Conservation (phyloP, 768 basidiomycete genomes). For the Rhizopogon sp. region DNA sequence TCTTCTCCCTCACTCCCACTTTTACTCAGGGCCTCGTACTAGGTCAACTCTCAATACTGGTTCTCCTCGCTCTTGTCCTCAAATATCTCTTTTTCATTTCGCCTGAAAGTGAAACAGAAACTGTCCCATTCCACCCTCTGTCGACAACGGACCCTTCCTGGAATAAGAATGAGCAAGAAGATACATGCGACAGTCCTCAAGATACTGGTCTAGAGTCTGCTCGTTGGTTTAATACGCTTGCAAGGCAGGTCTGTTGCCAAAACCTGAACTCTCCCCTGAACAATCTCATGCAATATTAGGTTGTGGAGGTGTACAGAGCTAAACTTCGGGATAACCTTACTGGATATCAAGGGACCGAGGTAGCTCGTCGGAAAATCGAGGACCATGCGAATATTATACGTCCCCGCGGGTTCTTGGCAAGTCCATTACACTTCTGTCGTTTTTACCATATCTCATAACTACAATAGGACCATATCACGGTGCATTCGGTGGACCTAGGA, state of each 20-base stretch:
- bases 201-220: conserved; percentile 56
- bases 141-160: conserved; percentile 44
- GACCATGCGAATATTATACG: conserved; percentile 75
- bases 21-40: conserved; percentile 95
- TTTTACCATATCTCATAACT: conserved; percentile 3
- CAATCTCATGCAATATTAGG: conserved; percentile 31
- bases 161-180: conserved; percentile 21
- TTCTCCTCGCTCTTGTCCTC: conserved; percentile 75
- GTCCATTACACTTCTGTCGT: conserved; percentile 13
- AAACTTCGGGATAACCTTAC: conserved; percentile 68
- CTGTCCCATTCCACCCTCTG: conserved; percentile 55
- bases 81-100: conserved; percentile 95
- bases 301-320: conserved; percentile 68
- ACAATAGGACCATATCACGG: conserved; percentile 73
- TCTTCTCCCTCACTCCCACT: conserved; percentile 76
- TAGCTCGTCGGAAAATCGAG: conserved; percentile 76
- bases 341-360: conserved; percentile 77
- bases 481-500: conserved; percentile 83
- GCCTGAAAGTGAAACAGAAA: conserved; percentile 49
- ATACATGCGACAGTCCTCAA: not conserved
- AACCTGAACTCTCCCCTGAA: not conserved
- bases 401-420: conserved; percentile 63
- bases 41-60: conserved; percentile 85
- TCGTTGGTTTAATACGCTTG: conserved; percentile 87
- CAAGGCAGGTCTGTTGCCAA: conserved; percentile 61